Percentiles rank a stretch among this genome's conserved stretches.
Evolutionary conservation across 495 filamentous ascomycete species (phyloP).

Genomic region (Hypoxylon rickii): DNA sequence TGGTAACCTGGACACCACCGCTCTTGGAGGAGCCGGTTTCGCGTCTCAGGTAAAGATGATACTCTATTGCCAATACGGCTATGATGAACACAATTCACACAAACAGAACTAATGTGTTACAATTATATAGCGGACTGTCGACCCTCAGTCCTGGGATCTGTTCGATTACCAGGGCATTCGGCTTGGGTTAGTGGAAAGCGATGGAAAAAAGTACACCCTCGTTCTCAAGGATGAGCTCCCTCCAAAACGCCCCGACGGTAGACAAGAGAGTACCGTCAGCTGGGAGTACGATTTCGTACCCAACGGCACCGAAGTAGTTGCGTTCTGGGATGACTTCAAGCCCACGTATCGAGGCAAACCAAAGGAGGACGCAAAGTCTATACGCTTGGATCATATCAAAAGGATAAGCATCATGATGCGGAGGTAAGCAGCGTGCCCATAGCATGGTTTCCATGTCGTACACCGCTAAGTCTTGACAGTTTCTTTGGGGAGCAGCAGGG

Average conservation of each 20-base stretch:
- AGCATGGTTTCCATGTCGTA: neutral
- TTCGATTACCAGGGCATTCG: constrained; percentile 57
- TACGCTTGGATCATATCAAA: constrained; percentile 64
- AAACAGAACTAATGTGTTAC: no score
- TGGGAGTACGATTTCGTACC: constrained; percentile 61
- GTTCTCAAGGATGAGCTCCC: constrained; percentile 70
- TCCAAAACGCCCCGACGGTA: constrained; percentile 59
- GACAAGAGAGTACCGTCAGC: constrained; percentile 63
- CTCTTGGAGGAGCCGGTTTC: constrained; percentile 81
- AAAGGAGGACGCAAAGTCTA: constrained; percentile 54
- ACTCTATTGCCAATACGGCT: no score
- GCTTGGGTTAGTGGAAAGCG: constrained; percentile 22
- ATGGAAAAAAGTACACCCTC: constrained; percentile 68
- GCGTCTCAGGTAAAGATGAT: no score
- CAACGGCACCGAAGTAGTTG: constrained; percentile 32
- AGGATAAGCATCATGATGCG: constrained; percentile 76
- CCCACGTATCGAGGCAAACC: constrained; percentile 74
- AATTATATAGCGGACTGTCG: constrained; percentile 67
- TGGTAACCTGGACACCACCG: constrained; percentile 72
- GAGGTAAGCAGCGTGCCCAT: constrained; percentile 57
- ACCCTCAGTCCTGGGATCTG: constrained; percentile 58
- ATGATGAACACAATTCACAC: no score
- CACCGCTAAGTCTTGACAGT: constrained; percentile 43
- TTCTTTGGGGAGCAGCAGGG: constrained; percentile 80
- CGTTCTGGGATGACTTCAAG: constrained; percentile 66